phyloP scores from a whole-genome alignment of 345 rosid species.

The Hirschfeldia incana region DNA sequence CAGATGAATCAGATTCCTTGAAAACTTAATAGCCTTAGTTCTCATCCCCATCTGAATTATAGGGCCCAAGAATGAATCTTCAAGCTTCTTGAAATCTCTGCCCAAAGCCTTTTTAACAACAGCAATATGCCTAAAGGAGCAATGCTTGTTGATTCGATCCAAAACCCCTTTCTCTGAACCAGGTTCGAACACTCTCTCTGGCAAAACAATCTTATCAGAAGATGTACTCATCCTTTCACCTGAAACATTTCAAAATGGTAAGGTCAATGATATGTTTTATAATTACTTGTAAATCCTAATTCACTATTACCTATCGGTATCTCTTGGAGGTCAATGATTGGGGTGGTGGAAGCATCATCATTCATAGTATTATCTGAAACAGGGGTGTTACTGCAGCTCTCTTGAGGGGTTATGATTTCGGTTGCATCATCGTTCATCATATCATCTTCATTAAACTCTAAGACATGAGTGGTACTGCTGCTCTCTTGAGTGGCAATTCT shows the following conservation, averaged over 20 bases:
- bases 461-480: neutral
- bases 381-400: neutral
- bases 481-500: too few relatives aligned
- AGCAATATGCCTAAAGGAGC: neutral
- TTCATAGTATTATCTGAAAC: neutral
- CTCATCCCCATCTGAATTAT: neutral
- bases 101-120: neutral
- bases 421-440: neutral
- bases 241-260: neutral
- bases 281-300: too few relatives aligned
- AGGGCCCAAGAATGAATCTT: neutral
- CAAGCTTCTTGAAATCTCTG: neutral
- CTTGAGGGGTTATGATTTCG: neutral
- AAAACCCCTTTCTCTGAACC: neutral
- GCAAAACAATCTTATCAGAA: neutral
- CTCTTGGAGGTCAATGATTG: too few relatives aligned
- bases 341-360: too few relatives aligned
- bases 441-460: neutral
- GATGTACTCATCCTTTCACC: neutral
- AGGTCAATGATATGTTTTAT: too few relatives aligned
- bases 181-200: neutral
- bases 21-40: neutral
- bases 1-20: neutral
- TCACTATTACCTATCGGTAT: too few relatives aligned
- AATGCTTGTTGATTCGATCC: neutral